phyloP scores from a whole-genome alignment of 2,329 filamentous ascomycete species.

The Endocalyx cinctus region DNA sequence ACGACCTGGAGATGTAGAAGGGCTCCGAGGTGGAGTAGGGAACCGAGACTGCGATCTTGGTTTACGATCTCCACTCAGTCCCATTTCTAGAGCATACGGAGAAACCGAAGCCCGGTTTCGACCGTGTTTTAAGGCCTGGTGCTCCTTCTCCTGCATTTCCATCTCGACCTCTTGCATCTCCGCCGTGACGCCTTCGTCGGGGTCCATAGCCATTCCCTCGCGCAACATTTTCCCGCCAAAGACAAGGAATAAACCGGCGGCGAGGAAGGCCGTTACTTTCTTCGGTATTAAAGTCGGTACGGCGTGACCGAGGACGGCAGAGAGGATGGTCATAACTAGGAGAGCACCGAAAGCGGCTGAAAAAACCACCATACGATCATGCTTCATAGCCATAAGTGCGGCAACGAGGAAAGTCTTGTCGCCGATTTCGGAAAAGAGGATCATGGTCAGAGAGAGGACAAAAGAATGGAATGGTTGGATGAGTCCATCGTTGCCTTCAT shows the following conservation, averaged over 20 bases:
- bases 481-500: constrained; percentile 49
- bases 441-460: constrained; percentile 91
- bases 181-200: constrained; percentile 85
- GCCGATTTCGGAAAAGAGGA: constrained; percentile 91
- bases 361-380: constrained; percentile 89
- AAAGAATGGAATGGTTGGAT: constrained; percentile 85
- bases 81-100: constrained; percentile 76
- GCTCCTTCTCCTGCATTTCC: constrained; percentile 91
- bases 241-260: constrained; percentile 76
- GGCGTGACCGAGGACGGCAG: constrained; percentile 85
- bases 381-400: constrained; percentile 98
- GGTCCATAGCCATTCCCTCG: constrained; percentile 84
- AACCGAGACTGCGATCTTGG: constrained; percentile 71
- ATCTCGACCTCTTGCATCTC: constrained; percentile 97
- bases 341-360: constrained; percentile 89
- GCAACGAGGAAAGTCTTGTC: constrained; percentile 99
- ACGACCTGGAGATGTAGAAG: constrained; percentile 69
- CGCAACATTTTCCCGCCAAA: constrained; percentile 81
- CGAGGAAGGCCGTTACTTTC: constrained; percentile 82
- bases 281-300: constrained; percentile 88
- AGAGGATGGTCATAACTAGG: constrained; percentile 90
- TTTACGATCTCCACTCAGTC: constrained; percentile 61
- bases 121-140: constrained; percentile 62
- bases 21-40: constrained; percentile 74
- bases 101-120: constrained; percentile 64